A percentile compares a stretch with the other conserved stretches of the same genome.
Conservation (phyloP, 192 early-diverging fungal genomes). For the Dissophora ornata region DNA sequence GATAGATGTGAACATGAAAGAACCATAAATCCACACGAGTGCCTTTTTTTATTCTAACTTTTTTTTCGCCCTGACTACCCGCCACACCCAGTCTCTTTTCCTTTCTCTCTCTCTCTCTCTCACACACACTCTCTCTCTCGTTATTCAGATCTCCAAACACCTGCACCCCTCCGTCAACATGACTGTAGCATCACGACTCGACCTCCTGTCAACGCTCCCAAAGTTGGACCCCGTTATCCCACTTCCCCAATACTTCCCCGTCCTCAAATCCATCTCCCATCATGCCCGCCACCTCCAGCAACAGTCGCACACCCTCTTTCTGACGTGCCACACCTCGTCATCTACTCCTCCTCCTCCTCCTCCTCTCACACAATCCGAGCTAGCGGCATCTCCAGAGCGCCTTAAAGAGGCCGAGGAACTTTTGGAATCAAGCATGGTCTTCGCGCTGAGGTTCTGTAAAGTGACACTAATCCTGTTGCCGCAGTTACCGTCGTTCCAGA, state of each 20-base stretch:
- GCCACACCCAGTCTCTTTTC: neutral
- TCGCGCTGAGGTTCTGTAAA: slow-evolving; percentile 14
- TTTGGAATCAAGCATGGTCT: slow-evolving; percentile 18
- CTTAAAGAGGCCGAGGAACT: slow-evolving; percentile 1
- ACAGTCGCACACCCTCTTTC: slow-evolving; percentile 3
- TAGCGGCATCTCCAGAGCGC: neutral
- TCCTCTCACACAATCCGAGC: no score
- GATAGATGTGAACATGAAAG: no score
- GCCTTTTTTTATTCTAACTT: no score
- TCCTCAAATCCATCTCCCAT: neutral
- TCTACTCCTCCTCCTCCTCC: neutral
- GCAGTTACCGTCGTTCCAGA: slow-evolving; percentile 6
- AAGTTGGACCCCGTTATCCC: slow-evolving; percentile 22
- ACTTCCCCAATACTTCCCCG: slow-evolving; percentile 18
- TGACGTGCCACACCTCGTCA: neutral
- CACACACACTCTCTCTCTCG: no score
- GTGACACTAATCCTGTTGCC: slow-evolving; percentile 14
- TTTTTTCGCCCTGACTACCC: no score
- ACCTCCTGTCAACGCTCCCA: neutral
- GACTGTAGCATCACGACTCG: neutral
- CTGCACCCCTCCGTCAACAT: neutral
- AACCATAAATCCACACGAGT: no score
- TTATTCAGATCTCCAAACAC: no score
- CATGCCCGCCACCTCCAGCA: neutral
- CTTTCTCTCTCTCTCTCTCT: neutral